Evolutionary conservation across 2,329 filamentous ascomycete genomes (phyloP), one percentile per base, ranked within the genome.

Genomic region (Ophiobolus disseminans): DNA sequence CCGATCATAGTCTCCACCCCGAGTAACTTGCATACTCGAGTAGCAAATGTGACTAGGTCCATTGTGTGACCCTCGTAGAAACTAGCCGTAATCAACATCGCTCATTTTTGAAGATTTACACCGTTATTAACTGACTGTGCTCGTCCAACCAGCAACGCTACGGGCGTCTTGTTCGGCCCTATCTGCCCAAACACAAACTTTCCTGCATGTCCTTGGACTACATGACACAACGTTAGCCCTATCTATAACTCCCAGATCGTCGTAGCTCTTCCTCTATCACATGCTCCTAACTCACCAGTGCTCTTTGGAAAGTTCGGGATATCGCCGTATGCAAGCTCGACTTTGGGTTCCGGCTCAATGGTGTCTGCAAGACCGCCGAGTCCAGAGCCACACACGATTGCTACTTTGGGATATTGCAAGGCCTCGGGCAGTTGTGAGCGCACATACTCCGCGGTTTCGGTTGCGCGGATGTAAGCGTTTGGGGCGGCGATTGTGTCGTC

Each of bases 11-110:
- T 83, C 55, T 85, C 76, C 16, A 87, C 77, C 19, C 83, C 85
- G 8, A 88, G 70, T 0, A 83, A 67, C 59, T 84, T 86, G 73
- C 87, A 84, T 5, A 88, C 81, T 42, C 86, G 79, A 9, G 85
- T 81, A 20, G 85, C 84, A 60, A 87, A 86, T 20, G 85, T 85
- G 28, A 85, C 80, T 37, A 79, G 75, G 44, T 85, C 78, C 73
- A 87, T 85, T 2, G 80, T 78, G 63, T 88, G 82, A 25, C 86
- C 86, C 72, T 88, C 86, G 65, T 87, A 88, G 73, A 85, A 87
- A 70, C 85, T 86, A 40, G 32, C 19, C 13, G 40, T 44, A 37
- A n/a, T 68, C 41, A 68, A 31, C 28, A 31, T 31, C 53, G 60
- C 48, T 19, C 16, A 30, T 32, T 4, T 17, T 21, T 21, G 25